Conservation (phyloP, 2,329 filamentous ascomycete species). For the Aquanectria penicillioides region DNA sequence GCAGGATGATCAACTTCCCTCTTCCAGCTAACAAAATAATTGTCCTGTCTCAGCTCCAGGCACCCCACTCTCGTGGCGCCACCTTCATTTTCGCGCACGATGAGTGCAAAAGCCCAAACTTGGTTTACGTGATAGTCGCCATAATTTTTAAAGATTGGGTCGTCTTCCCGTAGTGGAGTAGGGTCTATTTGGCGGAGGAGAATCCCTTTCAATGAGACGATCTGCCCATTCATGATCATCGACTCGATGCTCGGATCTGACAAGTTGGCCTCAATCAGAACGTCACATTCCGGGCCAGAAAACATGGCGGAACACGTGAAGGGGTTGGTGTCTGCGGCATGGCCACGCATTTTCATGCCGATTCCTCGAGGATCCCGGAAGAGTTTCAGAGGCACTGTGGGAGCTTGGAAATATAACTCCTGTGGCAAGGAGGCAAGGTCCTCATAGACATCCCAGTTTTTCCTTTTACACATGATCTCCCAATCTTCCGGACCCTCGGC, state of each 20-base stretch:
- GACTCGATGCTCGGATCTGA: slow-evolving; percentile 4
- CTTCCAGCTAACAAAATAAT: slow-evolving; percentile 22
- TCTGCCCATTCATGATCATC: background rate
- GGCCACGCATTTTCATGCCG: background rate
- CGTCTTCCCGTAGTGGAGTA: too few relatives aligned
- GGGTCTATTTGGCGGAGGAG: slow-evolving; percentile 14
- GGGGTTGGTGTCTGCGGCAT: background rate
- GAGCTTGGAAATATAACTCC: slow-evolving; percentile 7
- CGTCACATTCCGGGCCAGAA: slow-evolving; percentile 11
- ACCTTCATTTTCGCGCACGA: background rate
- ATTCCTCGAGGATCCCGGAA: background rate
- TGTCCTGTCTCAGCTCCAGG: slow-evolving; percentile 15
- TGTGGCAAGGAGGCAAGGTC: slow-evolving; percentile 9
- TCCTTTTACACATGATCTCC: too few relatives aligned
- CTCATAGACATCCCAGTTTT: too few relatives aligned
- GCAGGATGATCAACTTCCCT: background rate
- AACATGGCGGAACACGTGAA: slow-evolving; percentile 10
- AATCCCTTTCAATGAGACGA: slow-evolving; percentile 5
- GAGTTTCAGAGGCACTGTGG: background rate
- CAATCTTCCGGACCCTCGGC: background rate
- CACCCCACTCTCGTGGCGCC: slow-evolving; percentile 16
- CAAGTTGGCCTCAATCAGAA: slow-evolving; percentile 16
- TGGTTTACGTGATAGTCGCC: background rate
- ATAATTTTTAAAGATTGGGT: background rate
- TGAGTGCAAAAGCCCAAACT: slow-evolving; percentile 13